Conservation (phyloP, 805 yeast species). For the Candida hungchunana region DNA sequence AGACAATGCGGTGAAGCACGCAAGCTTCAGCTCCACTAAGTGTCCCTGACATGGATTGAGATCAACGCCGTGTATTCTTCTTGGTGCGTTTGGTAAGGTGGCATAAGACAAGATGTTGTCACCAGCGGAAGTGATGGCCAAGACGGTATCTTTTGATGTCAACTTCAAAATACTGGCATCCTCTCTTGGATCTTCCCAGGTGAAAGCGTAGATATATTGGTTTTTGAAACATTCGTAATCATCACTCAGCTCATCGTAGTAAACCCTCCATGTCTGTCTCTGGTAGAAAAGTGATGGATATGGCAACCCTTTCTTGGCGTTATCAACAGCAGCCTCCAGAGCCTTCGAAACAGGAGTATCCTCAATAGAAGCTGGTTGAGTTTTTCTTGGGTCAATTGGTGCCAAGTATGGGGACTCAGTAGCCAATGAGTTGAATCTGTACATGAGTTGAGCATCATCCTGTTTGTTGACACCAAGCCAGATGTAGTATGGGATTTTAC, state of each 20-base stretch:
- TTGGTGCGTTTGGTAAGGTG: constrained; percentile 62
- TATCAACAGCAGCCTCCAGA: constrained; percentile 67
- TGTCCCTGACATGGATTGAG: constrained; percentile 82
- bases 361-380: constrained; percentile 10
- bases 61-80: constrained; percentile 79
- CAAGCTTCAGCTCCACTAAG: constrained; percentile 71
- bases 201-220: constrained; percentile 81
- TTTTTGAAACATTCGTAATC: constrained; percentile 67
- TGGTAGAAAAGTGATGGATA: constrained; percentile 81
- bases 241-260: constrained; percentile 67
- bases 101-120: constrained; percentile 78
- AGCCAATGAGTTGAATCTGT: constrained; percentile 63
- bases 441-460: constrained; percentile 43
- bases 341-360: constrained; percentile 56
- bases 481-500: constrained; percentile 76
- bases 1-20: constrained; percentile 54
- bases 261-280: constrained; percentile 72
- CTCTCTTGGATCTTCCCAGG: constrained; percentile 89
- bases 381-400: constrained; percentile 37
- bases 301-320: constrained; percentile 62
- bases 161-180: constrained; percentile 65
- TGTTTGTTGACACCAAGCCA: constrained; percentile 75
- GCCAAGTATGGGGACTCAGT: constrained; percentile 81
- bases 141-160: constrained; percentile 60
- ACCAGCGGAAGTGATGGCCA: constrained; percentile 85